Percentiles rank a stretch among this genome's conserved stretches.
Evolutionary conservation across 2,329 filamentous ascomycete genomes (phyloP).

Genomic region (Fonsecaea multimorphosa): DNA sequence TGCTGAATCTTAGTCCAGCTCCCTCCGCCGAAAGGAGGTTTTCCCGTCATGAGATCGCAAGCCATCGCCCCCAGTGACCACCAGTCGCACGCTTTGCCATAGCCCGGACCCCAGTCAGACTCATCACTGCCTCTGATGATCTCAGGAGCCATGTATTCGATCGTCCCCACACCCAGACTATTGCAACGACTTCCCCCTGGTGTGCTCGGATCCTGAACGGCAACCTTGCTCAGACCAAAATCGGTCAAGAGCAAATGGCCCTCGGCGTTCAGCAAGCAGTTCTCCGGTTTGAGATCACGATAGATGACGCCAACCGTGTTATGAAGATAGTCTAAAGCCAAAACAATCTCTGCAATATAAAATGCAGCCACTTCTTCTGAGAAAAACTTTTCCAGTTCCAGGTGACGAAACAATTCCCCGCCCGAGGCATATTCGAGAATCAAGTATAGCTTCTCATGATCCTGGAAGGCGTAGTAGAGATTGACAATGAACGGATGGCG

Average conservation of each 20-base stretch:
- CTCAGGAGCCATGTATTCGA: conserved; percentile 99
- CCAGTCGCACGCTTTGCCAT: conserved; percentile 96
- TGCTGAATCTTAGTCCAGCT: conserved; percentile 96
- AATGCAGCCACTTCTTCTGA: conserved; percentile 86
- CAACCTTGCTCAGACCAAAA: conserved; percentile 95
- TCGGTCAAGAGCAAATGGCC: conserved; percentile 94
- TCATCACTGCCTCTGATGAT: conserved; percentile 78
- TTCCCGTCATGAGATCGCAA: conserved; percentile 90
- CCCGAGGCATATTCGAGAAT: conserved; percentile 98
- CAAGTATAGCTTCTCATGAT: conserved; percentile 94
- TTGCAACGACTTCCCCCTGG: conserved; percentile 71
- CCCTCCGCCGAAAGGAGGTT: conserved; percentile 85
- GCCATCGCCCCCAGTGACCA: conserved; percentile 96
- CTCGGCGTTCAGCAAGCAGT: conserved; percentile 88
- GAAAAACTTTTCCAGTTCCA: conserved; percentile 94
- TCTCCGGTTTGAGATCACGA: conserved; percentile 95
- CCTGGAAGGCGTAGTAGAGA: conserved; percentile 97
- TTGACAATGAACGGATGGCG: conserved; percentile 98
- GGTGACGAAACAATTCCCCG: conserved; percentile 94
- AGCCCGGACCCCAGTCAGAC: conserved; percentile 50
- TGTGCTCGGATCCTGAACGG: conserved; percentile 68
- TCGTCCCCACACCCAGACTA: conserved; percentile 82
- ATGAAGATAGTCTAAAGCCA: conserved; percentile 92
- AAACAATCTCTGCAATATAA: conserved; percentile 98
- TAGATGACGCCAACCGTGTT: conserved; percentile 92